phyloP scores from a whole-genome alignment of 495 filamentous ascomycete genomes.

The Penicillium coffeae region DNA sequence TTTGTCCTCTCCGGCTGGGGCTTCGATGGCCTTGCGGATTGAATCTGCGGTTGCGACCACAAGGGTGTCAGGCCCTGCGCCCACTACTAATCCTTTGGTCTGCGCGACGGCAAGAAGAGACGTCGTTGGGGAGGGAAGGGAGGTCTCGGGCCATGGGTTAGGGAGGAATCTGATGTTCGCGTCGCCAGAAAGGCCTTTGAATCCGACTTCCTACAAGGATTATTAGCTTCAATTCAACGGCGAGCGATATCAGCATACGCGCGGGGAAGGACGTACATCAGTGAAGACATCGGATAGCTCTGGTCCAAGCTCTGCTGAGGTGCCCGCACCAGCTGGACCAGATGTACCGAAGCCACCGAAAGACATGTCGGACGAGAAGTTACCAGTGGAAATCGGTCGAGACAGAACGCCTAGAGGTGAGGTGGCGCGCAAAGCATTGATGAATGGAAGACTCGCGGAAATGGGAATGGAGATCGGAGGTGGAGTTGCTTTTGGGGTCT shows the following conservation, averaged over 20 bases:
- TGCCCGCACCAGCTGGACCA: conserved; percentile 27
- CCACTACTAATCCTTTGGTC: conserved; percentile 76
- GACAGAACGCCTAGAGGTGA: conserved; percentile 35
- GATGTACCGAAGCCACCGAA: conserved; percentile 51
- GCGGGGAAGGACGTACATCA: conserved; percentile 38
- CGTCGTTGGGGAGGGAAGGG: conserved; percentile 71
- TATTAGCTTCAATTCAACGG: conserved; percentile 7
- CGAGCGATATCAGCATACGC: not conserved
- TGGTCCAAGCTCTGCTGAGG: conserved; percentile 33
- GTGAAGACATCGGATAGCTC: conserved; percentile 47
- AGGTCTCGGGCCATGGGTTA: conserved; percentile 68
- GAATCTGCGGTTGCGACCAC: conserved; percentile 72
- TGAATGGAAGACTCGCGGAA: conserved; percentile 27
- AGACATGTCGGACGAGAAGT: conserved; percentile 58
- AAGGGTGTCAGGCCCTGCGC: conserved; percentile 76
- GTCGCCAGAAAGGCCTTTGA: conserved; percentile 74
- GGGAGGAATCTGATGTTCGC: conserved; percentile 76
- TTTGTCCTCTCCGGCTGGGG: conserved; percentile 51
- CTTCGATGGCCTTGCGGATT: conserved; percentile 70
- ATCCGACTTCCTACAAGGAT: conserved; percentile 65
- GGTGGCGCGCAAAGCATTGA: conserved; percentile 35
- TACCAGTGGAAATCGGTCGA: conserved; percentile 38
- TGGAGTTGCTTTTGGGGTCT: conserved; percentile 41
- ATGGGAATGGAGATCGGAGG: conserved; percentile 34
- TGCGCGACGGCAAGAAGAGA: conserved; percentile 85